A percentile compares a stretch with the other conserved stretches of the same genome.
phyloP scores from a whole-genome alignment of 2,329 filamentous ascomycete species.

The Blastomyces gilchristii region DNA sequence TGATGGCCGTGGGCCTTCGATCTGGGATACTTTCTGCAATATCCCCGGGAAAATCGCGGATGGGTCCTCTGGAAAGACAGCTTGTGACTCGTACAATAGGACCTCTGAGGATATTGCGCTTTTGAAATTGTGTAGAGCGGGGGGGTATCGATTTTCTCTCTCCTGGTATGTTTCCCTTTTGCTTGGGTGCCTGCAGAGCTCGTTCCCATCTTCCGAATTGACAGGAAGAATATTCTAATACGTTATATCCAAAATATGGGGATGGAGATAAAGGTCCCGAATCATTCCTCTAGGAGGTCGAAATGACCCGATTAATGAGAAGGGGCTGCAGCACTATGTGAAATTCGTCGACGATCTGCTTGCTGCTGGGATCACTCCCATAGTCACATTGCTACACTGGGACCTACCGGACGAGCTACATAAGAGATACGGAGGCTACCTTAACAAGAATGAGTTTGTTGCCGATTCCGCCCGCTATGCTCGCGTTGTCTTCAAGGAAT shows the following conservation, averaged over 20 bases:
- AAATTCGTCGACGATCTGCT: slow-evolving; percentile 69
- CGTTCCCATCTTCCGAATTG: neutral
- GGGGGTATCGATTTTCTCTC: slow-evolving; percentile 73
- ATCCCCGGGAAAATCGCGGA: slow-evolving; percentile 75
- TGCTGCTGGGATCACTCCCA: slow-evolving; percentile 61
- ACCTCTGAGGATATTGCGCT: slow-evolving; percentile 67
- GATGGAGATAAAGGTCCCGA: slow-evolving; percentile 43
- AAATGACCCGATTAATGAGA: slow-evolving; percentile 68
- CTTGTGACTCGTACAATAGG: slow-evolving; percentile 80
- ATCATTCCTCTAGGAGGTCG: slow-evolving; percentile 79
- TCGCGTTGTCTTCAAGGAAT: slow-evolving; percentile 53
- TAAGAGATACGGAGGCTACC: slow-evolving; percentile 67
- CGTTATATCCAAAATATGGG: neutral
- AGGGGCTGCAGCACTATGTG: slow-evolving; percentile 66
- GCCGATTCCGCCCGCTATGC: slow-evolving; percentile 73
- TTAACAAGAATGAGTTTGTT: slow-evolving; percentile 74
- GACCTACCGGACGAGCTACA: slow-evolving; percentile 71
- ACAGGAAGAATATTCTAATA: neutral
- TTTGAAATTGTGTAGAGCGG: slow-evolving; percentile 61
- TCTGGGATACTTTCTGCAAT: slow-evolving; percentile 84
- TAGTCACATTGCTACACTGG: slow-evolving; percentile 83
- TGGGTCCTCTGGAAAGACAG: slow-evolving; percentile 61
- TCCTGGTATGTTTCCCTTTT: slow-evolving; percentile 45
- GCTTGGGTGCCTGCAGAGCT: too few species aligned
- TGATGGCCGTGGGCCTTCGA: slow-evolving; percentile 67